Evolutionary conservation across 73 alveolate species (phyloP), one percentile per base, ranked within the genome.

Genomic region (Paraurostyla sp.): DNA sequence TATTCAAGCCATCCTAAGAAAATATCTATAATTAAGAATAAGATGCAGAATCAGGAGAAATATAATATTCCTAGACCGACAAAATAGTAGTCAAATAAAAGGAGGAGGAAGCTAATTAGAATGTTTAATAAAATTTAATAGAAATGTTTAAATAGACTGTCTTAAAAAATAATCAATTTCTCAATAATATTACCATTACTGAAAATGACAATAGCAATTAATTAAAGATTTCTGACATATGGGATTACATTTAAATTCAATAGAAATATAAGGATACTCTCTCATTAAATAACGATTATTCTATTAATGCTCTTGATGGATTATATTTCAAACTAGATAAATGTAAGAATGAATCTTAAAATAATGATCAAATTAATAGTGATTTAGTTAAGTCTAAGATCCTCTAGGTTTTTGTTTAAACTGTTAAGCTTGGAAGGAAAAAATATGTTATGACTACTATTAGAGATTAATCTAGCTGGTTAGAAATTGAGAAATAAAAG

Each of bases 401-500:
- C 6, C 18, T 69, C 7, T 69, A 69, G 27, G 62, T 69, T 4
- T 69, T 69, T 40, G 18, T 42, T 13, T 38, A 69, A 40, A 69
- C 13, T 9, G 11, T 56, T 9, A 16, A 16, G 9, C 13, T 23
- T n/a, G 82, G 60, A 32, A 32, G 25, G 6, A 63, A 30, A 11
- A 42, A 35, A 7, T 36, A 35, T 9, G 84, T 69, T 7, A 15
- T 69, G 58, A 23, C 62, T 6, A 69, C 84, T 23, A 69, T 69
- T 69, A 33, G 84, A 38, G 84, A 69, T 25, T 27, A 27, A 42
- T 38, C 84, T 7, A 35, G 22, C 57, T 25, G 62, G 62, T 23
- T 63, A 16, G 62, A 63, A 63, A 11, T 63, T 11, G 82, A 63
- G 27, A 15, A 38, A 32, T 33, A 69, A 23, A 69, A 69, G 38